Evolutionary conservation across 345 rosid species (phyloP), one percentile per base, ranked within the genome.

Genomic region (Melastoma malabathricum): DNA sequence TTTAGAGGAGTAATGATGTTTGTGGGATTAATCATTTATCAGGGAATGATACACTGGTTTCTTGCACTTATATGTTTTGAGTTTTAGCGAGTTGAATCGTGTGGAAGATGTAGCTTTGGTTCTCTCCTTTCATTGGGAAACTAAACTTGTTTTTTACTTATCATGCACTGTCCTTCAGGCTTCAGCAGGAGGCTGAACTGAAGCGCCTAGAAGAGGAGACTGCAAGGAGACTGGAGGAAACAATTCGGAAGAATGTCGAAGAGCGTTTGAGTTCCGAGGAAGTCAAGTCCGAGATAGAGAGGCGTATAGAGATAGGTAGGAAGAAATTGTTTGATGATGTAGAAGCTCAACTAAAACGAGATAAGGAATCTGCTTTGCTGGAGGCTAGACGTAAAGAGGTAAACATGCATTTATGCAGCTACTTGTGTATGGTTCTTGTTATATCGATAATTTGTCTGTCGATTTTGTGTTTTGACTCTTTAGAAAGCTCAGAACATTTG

Each of bases 361-460:
- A 87, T 55, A 87, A 87, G 62, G 74, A 77, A 71, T 72, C 78
- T 57, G 82, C 94, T 53, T 77, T 87, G 52, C 64, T 57, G 53
- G 83, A 81, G 68, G 94, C 89, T 34, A 74, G 84, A 55, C 68
- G 50, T 47, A 81, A 79, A 56, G 83, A 87, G 64, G 96, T 83
- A 71, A 67, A 82, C 18, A 15, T 56, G 15, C 12, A 12, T 34
- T n/a, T 34, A 5, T 34, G 2, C 20, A n/a, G 17, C 20, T 18
- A n/a, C 18, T n/a, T 46, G 18, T 46, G 48, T 46, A 46, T 18
- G 10, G 14, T 5, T 4, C 4, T 52, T 34, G 0, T 29, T 52
- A 52, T 29, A 38, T 38, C 18, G 15, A 8, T 12, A 34, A 34
- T 34, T 34, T 34, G 12, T 34, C 12, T 34, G 9, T 34, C 41